Evolutionary conservation across 2,329 filamentous ascomycete genomes (phyloP).

Genomic region (Cladosporium sp.): DNA sequence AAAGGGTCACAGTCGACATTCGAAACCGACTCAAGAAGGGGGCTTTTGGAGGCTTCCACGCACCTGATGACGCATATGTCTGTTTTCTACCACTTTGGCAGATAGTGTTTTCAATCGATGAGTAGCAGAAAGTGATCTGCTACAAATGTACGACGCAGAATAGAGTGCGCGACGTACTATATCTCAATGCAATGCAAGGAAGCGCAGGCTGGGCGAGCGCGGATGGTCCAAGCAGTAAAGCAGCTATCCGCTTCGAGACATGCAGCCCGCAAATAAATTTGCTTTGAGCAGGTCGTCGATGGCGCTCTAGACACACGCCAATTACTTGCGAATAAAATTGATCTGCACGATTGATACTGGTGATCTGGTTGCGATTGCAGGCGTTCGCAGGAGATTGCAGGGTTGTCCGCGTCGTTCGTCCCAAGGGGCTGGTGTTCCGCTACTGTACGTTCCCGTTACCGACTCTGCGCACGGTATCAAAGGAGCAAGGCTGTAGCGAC

Average conservation of each 20-base stretch:
- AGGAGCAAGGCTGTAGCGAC: conserved; percentile 25
- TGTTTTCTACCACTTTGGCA: conserved; percentile 27
- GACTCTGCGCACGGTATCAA: conserved; percentile 26
- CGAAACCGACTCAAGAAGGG: conserved; percentile 10
- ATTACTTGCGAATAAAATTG: conserved; percentile 18
- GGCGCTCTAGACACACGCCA: conserved; percentile 13
- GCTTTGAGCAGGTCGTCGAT: conserved; percentile 12
- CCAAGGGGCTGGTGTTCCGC: conserved; percentile 30
- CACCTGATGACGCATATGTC: conserved; percentile 34
- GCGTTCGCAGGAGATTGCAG: conserved; percentile 37
- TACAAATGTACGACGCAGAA: conserved; percentile 33
- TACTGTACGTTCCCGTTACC: conserved; percentile 29
- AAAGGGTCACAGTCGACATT: not conserved
- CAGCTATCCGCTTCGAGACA: conserved; percentile 33
- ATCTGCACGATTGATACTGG: conserved; percentile 17
- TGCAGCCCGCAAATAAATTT: conserved; percentile 21
- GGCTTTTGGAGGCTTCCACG: conserved; percentile 19
- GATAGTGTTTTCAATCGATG: conserved; percentile 23
- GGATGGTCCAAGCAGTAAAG: conserved; percentile 22
- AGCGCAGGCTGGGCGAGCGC: conserved; percentile 16
- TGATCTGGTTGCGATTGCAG: conserved; percentile 26
- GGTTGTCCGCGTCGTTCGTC: conserved; percentile 27
- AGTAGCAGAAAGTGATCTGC: conserved; percentile 24
- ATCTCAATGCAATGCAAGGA: conserved; percentile 13
- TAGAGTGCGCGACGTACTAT: conserved; percentile 16